Base-by-base conservation (phyloP, 352 stramenopile species). In the Pythium folliculosum region DNA sequence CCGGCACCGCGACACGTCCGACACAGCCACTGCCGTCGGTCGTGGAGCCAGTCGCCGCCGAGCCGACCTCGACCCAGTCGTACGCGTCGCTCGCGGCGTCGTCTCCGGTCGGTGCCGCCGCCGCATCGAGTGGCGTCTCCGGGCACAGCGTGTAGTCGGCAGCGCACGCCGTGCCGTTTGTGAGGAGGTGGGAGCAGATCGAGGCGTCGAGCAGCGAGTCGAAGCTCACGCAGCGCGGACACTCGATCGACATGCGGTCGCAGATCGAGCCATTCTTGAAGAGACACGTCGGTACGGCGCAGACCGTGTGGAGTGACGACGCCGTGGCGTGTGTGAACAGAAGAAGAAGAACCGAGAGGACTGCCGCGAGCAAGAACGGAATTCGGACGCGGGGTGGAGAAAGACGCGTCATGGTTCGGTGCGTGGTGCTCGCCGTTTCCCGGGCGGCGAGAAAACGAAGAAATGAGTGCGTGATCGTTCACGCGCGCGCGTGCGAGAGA, bases 221-320 rank as follows among this genome's bases (percentile, higher is more conserved):
- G 21, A 21, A 40, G 38, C 5, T 10, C 55, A 52, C 12, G 38
- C 55, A 62, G 7, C 43, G 37, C 8, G 40, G 55, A n/a, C 55
- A 62, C 21, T 40, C 37, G 8, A 19, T 12, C 5, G 14, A n/a
- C 25, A 38, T 23, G 23, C 55, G 55, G 38, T 62, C 55, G 40
- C 55, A 62, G 1, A n/a, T 6, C 2, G 55, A 62, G 35, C 55
- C 55, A 17, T 62, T 62, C 40, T 38, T 62, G 40, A 52, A 62
- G 43, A 50, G 43, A 51, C 38, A 52, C 25, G 40, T 40, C 7
- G 43, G 9, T 9, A 38, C 25, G 4, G 55, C 55, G 40, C 55
- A 62, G 22, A 53, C 40, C 48, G 48, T 30, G 9, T 35, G 7
- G 6, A 54, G 48, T 21, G 48, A 54, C 2, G 48, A 54, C 7